Conservation (phyloP, 768 basidiomycete genomes). For the Suillus spraguei region DNA sequence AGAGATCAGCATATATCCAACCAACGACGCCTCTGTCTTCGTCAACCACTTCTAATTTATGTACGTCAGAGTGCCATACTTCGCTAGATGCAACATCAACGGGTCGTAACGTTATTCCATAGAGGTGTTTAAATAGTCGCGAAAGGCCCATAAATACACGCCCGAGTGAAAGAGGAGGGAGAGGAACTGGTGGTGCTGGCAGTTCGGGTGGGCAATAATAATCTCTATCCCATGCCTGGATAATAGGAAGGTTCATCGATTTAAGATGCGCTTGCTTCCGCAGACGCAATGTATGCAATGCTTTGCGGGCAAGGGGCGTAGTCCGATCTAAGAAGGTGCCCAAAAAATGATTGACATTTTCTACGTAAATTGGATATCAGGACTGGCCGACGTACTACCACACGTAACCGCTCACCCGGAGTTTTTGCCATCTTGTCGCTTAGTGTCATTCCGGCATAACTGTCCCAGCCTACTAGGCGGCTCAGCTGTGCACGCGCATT, state of each 20-base stretch:
- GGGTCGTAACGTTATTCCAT: constrained; percentile 83
- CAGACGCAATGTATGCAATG: constrained; percentile 63
- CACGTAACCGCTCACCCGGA: constrained; percentile 59
- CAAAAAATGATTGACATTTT: constrained; percentile 87
- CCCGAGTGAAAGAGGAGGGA: constrained; percentile 83
- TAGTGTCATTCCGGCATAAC: constrained; percentile 85
- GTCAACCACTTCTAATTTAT: constrained; percentile 92
- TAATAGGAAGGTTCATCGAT: constrained; percentile 55
- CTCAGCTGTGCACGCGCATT: constrained; percentile 82
- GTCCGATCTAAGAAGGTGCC: constrained; percentile 81
- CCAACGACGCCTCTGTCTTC: constrained; percentile 86
- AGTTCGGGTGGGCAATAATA: constrained; percentile 86
- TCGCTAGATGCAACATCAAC: constrained; percentile 73
- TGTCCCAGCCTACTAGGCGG: constrained; percentile 78
- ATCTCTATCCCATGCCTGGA: constrained; percentile 98
- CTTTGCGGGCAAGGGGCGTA: constrained; percentile 71
- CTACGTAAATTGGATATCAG: constrained; percentile 37
- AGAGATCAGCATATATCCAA: constrained; percentile 94
- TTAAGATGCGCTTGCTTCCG: constrained; percentile 78
- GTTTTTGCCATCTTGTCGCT: constrained; percentile 97
- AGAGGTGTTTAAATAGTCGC: constrained; percentile 81
- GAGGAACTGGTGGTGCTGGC: constrained; percentile 70
- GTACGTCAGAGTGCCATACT: constrained; percentile 86
- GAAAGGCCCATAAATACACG: constrained; percentile 92
- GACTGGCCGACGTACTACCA: not conserved